A percentile compares a stretch with the other conserved stretches of the same genome.
Evolutionary conservation across 768 basidiomycete species (phyloP).

Genomic region (Termitomyces sp.): DNA sequence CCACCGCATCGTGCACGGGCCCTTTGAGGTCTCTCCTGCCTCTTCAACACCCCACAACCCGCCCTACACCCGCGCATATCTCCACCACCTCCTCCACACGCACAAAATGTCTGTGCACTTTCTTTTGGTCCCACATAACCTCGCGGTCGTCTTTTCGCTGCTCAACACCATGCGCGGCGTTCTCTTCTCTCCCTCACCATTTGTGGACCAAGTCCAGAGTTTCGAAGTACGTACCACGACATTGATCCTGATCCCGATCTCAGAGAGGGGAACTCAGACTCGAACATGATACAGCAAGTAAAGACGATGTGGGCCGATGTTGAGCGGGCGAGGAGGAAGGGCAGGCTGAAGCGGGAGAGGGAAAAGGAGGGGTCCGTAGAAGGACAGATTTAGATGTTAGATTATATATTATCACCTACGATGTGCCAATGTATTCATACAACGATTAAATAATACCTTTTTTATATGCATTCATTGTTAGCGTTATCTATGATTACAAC

Average conservation of each 20-base stretch:
- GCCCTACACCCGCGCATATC: background rate
- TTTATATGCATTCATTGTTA: too few relatives aligned
- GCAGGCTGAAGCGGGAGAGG: conserved; percentile 64
- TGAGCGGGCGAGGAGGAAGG: conserved; percentile 70
- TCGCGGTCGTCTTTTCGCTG: conserved; percentile 62
- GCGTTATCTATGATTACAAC: too few relatives aligned
- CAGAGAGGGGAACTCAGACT: conserved; percentile 43
- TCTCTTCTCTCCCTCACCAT: background rate
- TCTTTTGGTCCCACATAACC: conserved; percentile 72
- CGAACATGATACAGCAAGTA: conserved; percentile 43
- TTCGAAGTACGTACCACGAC: conserved; percentile 45
- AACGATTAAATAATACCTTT: too few relatives aligned
- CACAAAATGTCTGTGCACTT: conserved; percentile 89
- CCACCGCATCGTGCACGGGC: conserved; percentile 47
- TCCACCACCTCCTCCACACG: conserved; percentile 39
- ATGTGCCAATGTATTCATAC: too few relatives aligned
- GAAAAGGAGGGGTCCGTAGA: conserved; percentile 28
- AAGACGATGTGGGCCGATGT: conserved; percentile 58
- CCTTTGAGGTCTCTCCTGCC: background rate
- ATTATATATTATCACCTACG: too few relatives aligned
- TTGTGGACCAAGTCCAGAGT: conserved; percentile 24
- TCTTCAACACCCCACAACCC: too few relatives aligned
- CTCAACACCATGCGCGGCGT: conserved; percentile 52
- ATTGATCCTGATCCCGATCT: background rate
- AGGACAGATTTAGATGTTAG: too few relatives aligned